phyloP scores from a whole-genome alignment of 2,329 filamentous ascomycete genomes.

The Penicillium frequentans region DNA sequence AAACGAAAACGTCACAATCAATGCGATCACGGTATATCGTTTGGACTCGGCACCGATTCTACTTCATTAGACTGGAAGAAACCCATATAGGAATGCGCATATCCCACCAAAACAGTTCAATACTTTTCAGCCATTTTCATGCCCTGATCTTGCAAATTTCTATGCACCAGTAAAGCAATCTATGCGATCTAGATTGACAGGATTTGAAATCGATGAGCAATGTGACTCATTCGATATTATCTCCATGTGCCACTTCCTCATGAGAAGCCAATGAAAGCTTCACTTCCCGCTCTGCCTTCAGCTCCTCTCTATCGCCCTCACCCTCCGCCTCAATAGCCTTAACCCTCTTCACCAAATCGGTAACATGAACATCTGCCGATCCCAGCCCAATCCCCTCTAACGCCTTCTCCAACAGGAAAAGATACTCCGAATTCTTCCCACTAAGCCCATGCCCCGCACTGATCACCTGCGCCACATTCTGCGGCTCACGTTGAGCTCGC shows the following conservation, averaged over 20 bases:
- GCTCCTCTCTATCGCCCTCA: conserved; percentile 30
- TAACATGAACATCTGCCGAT: conserved; percentile 80
- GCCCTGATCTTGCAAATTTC: not conserved
- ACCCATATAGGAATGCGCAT: not conserved
- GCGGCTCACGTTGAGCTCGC: conserved; percentile 65
- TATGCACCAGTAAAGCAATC: not conserved
- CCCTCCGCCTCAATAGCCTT: conserved; percentile 58
- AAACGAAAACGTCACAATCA: conserved; percentile 1
- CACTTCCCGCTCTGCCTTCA: conserved; percentile 31
- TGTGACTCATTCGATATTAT: conserved; percentile 18
- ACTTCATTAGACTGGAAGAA: not conserved
- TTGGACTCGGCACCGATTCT: not conserved
- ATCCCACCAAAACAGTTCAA: not conserved
- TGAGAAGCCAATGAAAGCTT: conserved; percentile 24
- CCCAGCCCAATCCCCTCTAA: conserved; percentile 71
- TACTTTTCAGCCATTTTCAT: not conserved
- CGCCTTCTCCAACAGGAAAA: conserved; percentile 75
- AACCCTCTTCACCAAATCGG: conserved; percentile 74
- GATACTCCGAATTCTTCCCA: conserved; percentile 86
- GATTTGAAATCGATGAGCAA: not conserved
- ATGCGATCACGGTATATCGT: not conserved
- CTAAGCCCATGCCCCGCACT: conserved; percentile 74
- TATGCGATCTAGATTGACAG: not conserved
- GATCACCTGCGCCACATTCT: conserved; percentile 78
- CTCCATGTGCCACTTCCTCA: conserved; percentile 7